These are phyloP conservation scores for Paraconiothyrium brasiliense DNA, from an alignment of 2,329 filamentous ascomycete species.

Conservation along the genomic window DNA sequence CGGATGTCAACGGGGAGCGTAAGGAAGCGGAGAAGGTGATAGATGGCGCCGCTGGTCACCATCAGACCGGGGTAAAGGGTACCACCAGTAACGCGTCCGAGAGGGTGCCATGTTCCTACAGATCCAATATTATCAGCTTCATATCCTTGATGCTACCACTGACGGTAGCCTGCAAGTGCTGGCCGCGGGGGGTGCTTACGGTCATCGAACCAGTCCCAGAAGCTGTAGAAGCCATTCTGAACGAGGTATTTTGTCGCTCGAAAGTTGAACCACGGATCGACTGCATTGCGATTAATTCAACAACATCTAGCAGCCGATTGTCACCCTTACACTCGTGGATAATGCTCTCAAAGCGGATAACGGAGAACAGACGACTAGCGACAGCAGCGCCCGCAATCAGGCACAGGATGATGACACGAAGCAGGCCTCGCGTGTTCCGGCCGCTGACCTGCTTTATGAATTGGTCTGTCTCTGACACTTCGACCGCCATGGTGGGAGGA, in stretches of 20 bases:
- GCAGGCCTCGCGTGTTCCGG: constrained; percentile 81
- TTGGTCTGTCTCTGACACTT: constrained; percentile 51
- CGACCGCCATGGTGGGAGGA: constrained; percentile 49
- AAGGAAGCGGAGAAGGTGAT: constrained; percentile 88
- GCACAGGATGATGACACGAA: constrained; percentile 88
- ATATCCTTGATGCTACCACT: constrained; percentile 1
- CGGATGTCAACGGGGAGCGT: constrained; percentile 96
- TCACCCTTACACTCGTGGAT: constrained; percentile 93
- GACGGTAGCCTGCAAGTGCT: constrained; percentile 14
- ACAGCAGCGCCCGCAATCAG: constrained; percentile 92
- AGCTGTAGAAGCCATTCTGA: constrained; percentile 95
- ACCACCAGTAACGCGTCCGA: constrained; percentile 96
- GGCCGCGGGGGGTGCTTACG: constrained; percentile 62
- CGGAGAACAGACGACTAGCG: constrained; percentile 94
- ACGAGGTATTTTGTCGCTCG: constrained; percentile 97
- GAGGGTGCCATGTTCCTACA: constrained; percentile 92
- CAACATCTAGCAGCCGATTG: constrained; percentile 16
- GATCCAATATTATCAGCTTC: constrained; percentile 25
- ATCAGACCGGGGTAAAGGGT: constrained; percentile 99
- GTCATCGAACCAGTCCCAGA: constrained; percentile 99
- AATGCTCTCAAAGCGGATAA: constrained; percentile 99
- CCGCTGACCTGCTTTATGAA: constrained; percentile 81
- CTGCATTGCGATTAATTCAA: constrained; percentile 60
- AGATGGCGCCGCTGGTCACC: constrained; percentile 98
- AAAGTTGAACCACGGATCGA: constrained; percentile 99